These are phyloP conservation scores for Rubroboletus pulcherrimus DNA, from an alignment of 768 basidiomycete genomes.

Conservation along the genomic window DNA sequence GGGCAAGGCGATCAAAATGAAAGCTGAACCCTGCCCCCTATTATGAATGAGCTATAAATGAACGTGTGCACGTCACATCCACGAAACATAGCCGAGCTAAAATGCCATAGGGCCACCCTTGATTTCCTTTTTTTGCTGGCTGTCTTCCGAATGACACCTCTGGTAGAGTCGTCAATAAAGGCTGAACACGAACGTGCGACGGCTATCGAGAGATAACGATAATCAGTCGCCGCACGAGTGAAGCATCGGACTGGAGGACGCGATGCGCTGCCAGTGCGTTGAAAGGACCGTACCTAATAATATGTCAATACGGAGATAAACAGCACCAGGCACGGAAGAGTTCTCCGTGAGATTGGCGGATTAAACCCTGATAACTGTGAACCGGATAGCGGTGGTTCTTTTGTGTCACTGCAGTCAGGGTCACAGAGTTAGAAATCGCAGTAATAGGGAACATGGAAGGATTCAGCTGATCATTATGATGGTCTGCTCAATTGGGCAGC, in stretches of 20 bases:
- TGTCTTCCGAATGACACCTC: too few relatives aligned
- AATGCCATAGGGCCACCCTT: too few relatives aligned
- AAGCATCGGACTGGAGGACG: too few relatives aligned
- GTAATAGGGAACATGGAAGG: background rate
- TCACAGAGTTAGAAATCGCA: background rate
- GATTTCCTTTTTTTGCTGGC: too few relatives aligned
- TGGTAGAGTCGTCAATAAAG: too few relatives aligned
- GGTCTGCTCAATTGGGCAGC: too few relatives aligned
- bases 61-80: constrained; percentile 13
- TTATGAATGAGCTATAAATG: constrained; percentile 24
- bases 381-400: constrained; percentile 5
- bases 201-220: too few relatives aligned
- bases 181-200: too few relatives aligned
- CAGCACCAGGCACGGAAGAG: background rate
- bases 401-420: constrained; percentile 12
- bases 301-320: constrained; percentile 16
- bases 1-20: constrained; percentile 14
- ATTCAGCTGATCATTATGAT: background rate
- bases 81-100: too few relatives aligned
- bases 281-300: constrained; percentile 3
- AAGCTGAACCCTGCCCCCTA: background rate
- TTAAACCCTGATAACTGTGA: constrained; percentile 20
- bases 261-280: too few relatives aligned
- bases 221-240: too few relatives aligned
- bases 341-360: constrained; percentile 6